Evolutionary conservation across 1,139 yeast genomes (phyloP), one percentile per base, ranked within the genome.

Genomic region (Taphrina communis): DNA sequence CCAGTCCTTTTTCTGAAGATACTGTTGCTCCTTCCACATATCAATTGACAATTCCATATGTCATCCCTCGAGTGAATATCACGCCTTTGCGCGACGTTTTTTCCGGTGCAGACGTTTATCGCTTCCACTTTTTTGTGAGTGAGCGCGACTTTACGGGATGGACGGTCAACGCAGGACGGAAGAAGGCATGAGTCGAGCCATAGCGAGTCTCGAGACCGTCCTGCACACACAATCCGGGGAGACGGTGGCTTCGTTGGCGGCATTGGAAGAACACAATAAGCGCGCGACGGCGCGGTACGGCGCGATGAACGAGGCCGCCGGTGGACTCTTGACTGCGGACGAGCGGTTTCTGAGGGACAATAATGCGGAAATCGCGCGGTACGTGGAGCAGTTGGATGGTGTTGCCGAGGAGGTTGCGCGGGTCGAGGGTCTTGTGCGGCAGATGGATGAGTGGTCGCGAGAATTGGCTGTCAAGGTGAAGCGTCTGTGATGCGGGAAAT

Each of bases 361-460:
- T 36, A 39, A 35, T 35, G 36, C 11, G n/a, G 65, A 60, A n/a
- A 60, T 60, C 25, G 36, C 19, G 38, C n/a, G 48, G 51, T 60
- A 60, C 48, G 65, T 50, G 36, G 36, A 48, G n/a, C 65, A 60
- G 17, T 50, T 60, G 21, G 65, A 60, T 17, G 38, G 17, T 38
- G 48, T 60, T 36, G 25, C 57, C 6, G 19, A 9, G 12, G 50
- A 60, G 12, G 57, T 60, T 8, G 19, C 35, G 57, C 11, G 57
- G 21, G 31, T 60, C 19, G 65, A 60, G 57, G 9, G 17, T 7
- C 21, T 60, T 14, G 65, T 51, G 52, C 19, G 21, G 36, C 39
- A 60, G 36, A 50, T 60, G 65, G 35, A 50, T 50, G 65, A 60
- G 38, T 60, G 65, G 65, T 60, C 65, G 11, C 35, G 17, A 38